A percentile compares a stretch with the other conserved stretches of the same genome.
Conservation (phyloP, 371 early-diverging fungal species). For the Mortierella sp. region DNA sequence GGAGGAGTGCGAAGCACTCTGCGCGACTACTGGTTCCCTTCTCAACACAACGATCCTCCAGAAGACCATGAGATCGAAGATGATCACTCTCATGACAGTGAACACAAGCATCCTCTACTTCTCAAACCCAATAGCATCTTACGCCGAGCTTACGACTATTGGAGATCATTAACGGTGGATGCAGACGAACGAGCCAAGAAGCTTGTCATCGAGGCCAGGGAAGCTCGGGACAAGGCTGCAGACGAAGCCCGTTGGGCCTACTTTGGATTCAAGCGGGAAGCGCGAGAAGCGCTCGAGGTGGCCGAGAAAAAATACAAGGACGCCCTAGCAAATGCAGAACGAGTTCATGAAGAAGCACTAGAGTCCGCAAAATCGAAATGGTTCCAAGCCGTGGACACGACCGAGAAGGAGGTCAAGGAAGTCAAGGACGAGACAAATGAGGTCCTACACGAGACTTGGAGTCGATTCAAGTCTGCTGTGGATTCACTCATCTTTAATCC, state of each 20-base stretch:
- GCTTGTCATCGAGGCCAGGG: slow-evolving; percentile 37
- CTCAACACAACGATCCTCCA: background rate
- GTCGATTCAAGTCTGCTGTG: slow-evolving; percentile 44
- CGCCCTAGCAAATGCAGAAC: slow-evolving; percentile 36
- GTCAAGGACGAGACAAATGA: slow-evolving; percentile 33
- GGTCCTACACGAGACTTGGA: slow-evolving; percentile 39
- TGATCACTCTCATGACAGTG: slow-evolving; percentile 10
- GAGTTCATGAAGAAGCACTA: slow-evolving; percentile 39
- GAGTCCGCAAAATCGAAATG: slow-evolving; percentile 48
- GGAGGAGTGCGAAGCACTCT: slow-evolving; percentile 28
- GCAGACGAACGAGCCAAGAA: slow-evolving; percentile 41
- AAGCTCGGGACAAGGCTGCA: slow-evolving; percentile 42
- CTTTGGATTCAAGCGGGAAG: slow-evolving; percentile 42
- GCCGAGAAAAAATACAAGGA: slow-evolving; percentile 44
- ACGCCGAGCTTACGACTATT: slow-evolving; percentile 47
- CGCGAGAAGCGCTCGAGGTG: slow-evolving; percentile 31
- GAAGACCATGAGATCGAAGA: slow-evolving; percentile 22
- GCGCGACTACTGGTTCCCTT: slow-evolving; percentile 44
- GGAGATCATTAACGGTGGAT: slow-evolving; percentile 43
- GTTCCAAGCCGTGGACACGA: slow-evolving; percentile 41
- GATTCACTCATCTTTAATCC: slow-evolving; percentile 44
- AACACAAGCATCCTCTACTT: slow-evolving; percentile 15
- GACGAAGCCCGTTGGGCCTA: slow-evolving; percentile 36
- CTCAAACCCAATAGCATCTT: slow-evolving; percentile 31
- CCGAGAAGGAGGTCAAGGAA: slow-evolving; percentile 41